Percentiles rank a stretch among this genome's conserved stretches.
phyloP scores from a whole-genome alignment of 495 filamentous ascomycete species.

The Aspergillus heteromorphus region DNA sequence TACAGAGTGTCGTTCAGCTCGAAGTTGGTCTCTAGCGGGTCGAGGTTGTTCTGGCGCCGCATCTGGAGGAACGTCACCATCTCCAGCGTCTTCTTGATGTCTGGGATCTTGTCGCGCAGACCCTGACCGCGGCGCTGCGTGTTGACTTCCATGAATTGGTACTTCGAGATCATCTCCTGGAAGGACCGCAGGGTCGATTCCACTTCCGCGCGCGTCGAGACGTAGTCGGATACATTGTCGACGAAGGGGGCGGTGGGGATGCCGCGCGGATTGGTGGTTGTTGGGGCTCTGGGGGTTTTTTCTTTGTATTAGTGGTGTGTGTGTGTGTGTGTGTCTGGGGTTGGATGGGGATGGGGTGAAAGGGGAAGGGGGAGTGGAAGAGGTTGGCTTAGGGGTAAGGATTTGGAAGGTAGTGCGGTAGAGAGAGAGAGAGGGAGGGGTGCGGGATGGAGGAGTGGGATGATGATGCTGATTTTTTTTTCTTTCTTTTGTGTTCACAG shows the following conservation, averaged over 20 bases:
- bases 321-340: slow-evolving; percentile 5
- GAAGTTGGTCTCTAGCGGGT: slow-evolving; percentile 75
- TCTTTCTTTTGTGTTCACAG: neutral
- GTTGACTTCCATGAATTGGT: slow-evolving; percentile 99
- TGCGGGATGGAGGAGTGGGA: too few relatives aligned
- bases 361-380: neutral
- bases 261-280: slow-evolving; percentile 77
- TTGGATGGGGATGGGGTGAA: slow-evolving; percentile 8
- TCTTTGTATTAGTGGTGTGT: neutral
- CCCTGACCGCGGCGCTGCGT: slow-evolving; percentile 75
- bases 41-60: slow-evolving; percentile 15
- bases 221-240: slow-evolving; percentile 93
- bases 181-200: slow-evolving; percentile 86
- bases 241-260: slow-evolving; percentile 95
- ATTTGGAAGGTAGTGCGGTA: too few relatives aligned
- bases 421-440: neutral
- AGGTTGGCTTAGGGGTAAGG: too few relatives aligned
- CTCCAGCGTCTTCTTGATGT: slow-evolving; percentile 96
- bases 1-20: slow-evolving; percentile 95
- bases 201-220: slow-evolving; percentile 78
- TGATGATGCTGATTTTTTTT: neutral
- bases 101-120: slow-evolving; percentile 90
- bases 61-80: slow-evolving; percentile 77
- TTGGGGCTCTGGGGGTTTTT: slow-evolving; percentile 18
- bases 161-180: slow-evolving; percentile 99